Base-by-base conservation (phyloP, 768 basidiomycete genomes). In the Trametes meyenii region DNA sequence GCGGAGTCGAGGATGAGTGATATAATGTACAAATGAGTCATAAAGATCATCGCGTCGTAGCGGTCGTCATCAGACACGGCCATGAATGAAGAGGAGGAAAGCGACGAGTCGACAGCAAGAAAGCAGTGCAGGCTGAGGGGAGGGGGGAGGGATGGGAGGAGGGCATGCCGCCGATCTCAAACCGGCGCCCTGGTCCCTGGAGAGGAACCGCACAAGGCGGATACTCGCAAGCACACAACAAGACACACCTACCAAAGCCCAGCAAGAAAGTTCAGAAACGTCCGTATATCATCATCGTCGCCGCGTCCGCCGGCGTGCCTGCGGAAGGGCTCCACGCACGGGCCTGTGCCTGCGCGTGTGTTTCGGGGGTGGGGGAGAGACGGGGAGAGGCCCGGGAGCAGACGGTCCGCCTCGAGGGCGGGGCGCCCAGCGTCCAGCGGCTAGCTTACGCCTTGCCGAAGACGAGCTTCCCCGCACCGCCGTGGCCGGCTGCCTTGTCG, bases 381-480 rank as follows among this genome's bases (percentile, higher is more conserved):
- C 21, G 21, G 21, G 39, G 11, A 42, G 11, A 13, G 40, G n/a
- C 40, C 14, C 40, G 40, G 40, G 40, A 13, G 40, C 14, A n/a
- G 14, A n/a, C 13, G 40, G 40, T n/a, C 40, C 29, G 29, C 29
- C 29, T 33, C 29, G 29, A 33, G 29, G 29, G 29, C 29, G 29
- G 29, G 29, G 40, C 40, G 40, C 40, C 14, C 40, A 42, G 13
- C 40, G n/a, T 42, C 40, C 40, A n/a, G 14, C n/a, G 40, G 23
- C 19, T 13, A 38, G 16, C 61, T 78, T 70, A 80, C 50, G 77
- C 69, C 60, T 73, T 76, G 5, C 73, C 73, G 61, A 85, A 85
- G 58, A 85, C 74, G 40, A 84, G 77, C 65, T 77, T 83, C 50
- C 83, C 83, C 2, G 75, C 75, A 50, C 76, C 69, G 42, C 71